phyloP scores from a whole-genome alignment of 768 basidiomycete genomes.

The Saitozyma sp. region DNA sequence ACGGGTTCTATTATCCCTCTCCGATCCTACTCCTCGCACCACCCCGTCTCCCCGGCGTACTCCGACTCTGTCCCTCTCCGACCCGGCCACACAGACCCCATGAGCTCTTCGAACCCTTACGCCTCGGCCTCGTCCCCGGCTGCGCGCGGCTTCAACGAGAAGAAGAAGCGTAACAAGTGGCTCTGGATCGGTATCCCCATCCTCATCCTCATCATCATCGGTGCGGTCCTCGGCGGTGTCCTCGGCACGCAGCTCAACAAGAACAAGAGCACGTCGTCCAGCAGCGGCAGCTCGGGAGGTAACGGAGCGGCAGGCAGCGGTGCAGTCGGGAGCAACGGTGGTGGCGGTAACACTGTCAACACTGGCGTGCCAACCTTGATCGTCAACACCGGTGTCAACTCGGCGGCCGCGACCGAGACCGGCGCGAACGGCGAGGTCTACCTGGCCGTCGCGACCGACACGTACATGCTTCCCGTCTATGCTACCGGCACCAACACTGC shows the following conservation, averaged over 20 bases:
- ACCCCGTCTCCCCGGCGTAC: slow-evolving; percentile 1
- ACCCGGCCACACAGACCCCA: slow-evolving; percentile 29
- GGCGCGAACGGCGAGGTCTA: slow-evolving; percentile 46
- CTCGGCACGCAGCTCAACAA: slow-evolving; percentile 60
- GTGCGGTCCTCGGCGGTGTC: slow-evolving; percentile 66
- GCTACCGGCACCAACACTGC: slow-evolving; percentile 72
- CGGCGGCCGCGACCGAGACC: slow-evolving; percentile 35
- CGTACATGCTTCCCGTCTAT: slow-evolving; percentile 79
- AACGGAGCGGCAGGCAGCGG: slow-evolving; percentile 5
- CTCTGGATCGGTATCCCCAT: slow-evolving; percentile 53
- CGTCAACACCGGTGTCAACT: slow-evolving; percentile 21
- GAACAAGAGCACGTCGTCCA: slow-evolving; percentile 47
- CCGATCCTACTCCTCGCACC: neutral
- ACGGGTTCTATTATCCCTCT: neutral
- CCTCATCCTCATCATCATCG: slow-evolving; percentile 53
- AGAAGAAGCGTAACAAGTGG: slow-evolving; percentile 53
- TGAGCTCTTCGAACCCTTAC: slow-evolving; percentile 40
- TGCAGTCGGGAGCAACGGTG: slow-evolving; percentile 3
- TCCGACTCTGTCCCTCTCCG: slow-evolving; percentile 1
- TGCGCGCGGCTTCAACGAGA: slow-evolving; percentile 15
- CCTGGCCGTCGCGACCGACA: slow-evolving; percentile 75
- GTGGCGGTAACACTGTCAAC: slow-evolving; percentile 11
- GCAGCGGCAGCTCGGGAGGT: slow-evolving; percentile 16
- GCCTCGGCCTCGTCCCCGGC: slow-evolving; percentile 20
- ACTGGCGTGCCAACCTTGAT: slow-evolving; percentile 28